Conservation (phyloP, 345 rosid genomes). For the Moricandia arvensis region DNA sequence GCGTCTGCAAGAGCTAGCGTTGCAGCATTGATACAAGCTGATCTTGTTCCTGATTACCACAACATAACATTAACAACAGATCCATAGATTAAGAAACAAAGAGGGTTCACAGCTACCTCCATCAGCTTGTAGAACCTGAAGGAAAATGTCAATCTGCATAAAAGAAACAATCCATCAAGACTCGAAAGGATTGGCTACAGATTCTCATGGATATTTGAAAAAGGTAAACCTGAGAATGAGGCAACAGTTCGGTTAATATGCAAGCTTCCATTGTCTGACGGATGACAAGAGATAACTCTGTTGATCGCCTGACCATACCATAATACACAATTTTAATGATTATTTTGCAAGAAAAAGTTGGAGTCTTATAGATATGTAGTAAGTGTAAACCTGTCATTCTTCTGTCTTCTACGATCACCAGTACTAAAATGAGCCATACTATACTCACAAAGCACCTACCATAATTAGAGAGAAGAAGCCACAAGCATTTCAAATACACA, state of each 20-base stretch:
- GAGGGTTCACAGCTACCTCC: slow-evolving; percentile 56
- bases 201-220: background rate
- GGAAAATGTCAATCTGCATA: slow-evolving; percentile 53
- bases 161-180: slow-evolving; percentile 36
- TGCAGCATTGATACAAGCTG: slow-evolving; percentile 99
- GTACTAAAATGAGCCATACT: slow-evolving; percentile 2
- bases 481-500: background rate
- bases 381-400: slow-evolving; percentile 64
- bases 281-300: slow-evolving; percentile 84
- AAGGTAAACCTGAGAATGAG: slow-evolving; percentile 67
- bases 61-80: background rate
- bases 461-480: background rate
- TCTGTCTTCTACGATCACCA: slow-evolving; percentile 66
- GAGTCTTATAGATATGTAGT: background rate
- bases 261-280: slow-evolving; percentile 98
- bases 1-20: slow-evolving; percentile 96
- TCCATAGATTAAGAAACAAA: background rate
- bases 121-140: background rate
- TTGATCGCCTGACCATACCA: slow-evolving; percentile 71
- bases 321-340: background rate
- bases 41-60: slow-evolving; percentile 67
- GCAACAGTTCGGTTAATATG: slow-evolving; percentile 78
- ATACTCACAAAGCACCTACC: background rate
- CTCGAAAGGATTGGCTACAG: background rate
- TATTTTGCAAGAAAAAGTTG: slow-evolving; percentile 3